Conservation (phyloP, 306 rosid genomes). For the Castanopsis chinensis region DNA sequence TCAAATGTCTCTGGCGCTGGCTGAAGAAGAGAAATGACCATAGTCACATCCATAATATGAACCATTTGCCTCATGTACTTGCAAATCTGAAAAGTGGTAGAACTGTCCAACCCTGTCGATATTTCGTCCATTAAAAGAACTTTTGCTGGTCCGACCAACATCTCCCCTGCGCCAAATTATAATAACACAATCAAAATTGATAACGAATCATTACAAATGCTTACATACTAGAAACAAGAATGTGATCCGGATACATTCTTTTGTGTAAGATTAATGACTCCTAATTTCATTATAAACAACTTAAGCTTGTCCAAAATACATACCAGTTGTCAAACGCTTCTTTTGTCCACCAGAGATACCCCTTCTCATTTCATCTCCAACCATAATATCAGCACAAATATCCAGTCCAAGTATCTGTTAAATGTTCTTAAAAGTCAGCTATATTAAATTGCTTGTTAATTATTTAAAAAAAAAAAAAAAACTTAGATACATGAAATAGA, state of each 20-base stretch:
- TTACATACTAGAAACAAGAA: background rate
- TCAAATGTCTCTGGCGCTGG: conserved; percentile 62
- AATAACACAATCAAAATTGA: background rate
- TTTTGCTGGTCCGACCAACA: conserved; percentile 87
- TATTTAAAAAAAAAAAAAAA: background rate
- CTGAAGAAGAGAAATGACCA: conserved; percentile 63
- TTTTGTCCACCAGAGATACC: conserved; percentile 70
- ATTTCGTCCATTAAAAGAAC: conserved; percentile 86
- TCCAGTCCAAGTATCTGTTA: conserved; percentile 55
- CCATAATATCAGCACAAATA: conserved; percentile 52
- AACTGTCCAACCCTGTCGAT: conserved; percentile 90
- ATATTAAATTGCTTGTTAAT: background rate
- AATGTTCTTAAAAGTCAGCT: background rate
- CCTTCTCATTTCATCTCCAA: conserved; percentile 56
- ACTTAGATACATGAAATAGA: background rate
- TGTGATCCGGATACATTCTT: background rate
- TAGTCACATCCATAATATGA: conserved; percentile 76
- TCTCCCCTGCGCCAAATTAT: conserved; percentile 62
- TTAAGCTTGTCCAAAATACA: background rate
- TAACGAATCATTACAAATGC: background rate
- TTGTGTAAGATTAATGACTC: background rate
- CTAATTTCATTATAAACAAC: background rate
- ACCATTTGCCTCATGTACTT: conserved; percentile 85
- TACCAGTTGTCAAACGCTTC: conserved; percentile 62
- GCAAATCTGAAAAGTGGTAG: conserved; percentile 85